phyloP scores from a whole-genome alignment of 805 yeast species.

The Myxozyma geophila region DNA sequence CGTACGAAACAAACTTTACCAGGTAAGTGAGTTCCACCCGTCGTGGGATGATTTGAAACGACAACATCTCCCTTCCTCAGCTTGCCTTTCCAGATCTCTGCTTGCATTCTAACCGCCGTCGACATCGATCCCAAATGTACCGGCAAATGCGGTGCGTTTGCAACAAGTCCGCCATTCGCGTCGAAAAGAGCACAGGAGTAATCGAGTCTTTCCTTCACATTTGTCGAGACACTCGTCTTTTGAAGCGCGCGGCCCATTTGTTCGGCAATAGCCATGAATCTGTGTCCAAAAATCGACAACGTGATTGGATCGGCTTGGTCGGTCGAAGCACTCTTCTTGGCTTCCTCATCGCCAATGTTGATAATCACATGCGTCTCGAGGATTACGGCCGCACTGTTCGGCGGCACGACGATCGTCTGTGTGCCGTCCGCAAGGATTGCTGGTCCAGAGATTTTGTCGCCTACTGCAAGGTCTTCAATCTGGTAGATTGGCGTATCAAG shows the following conservation, averaged over 20 bases:
- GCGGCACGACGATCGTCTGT: conserved; percentile 77
- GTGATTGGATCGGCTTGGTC: conserved; percentile 66
- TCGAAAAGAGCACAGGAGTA: conserved; percentile 85
- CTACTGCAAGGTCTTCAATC: conserved; percentile 58
- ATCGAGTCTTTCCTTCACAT: conserved; percentile 81
- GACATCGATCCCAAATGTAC: conserved; percentile 89
- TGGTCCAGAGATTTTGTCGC: conserved; percentile 66
- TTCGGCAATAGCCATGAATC: conserved; percentile 90
- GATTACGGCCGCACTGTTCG: conserved; percentile 60
- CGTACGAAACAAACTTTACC: conserved; percentile 14
- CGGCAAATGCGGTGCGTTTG: conserved; percentile 88
- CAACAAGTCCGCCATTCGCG: conserved; percentile 74
- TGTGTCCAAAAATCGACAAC: conserved; percentile 76
- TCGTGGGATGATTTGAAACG: conserved; percentile 78
- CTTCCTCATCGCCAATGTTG: conserved; percentile 39
- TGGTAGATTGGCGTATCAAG: conserved; percentile 59
- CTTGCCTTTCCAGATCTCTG: conserved; percentile 64
- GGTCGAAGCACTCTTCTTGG: conserved; percentile 10
- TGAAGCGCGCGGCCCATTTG: conserved; percentile 84
- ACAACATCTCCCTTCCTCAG: conserved; percentile 74
- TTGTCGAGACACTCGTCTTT: conserved; percentile 79
- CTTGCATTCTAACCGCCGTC: conserved; percentile 71
- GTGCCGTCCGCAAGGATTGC: conserved; percentile 79
- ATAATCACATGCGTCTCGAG: conserved; percentile 67
- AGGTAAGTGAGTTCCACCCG: conserved; percentile 87